A percentile compares a stretch with the other conserved stretches of the same genome.
Conservation (phyloP, 2,329 filamentous ascomycete species). For the Pseudocercospora musae region DNA sequence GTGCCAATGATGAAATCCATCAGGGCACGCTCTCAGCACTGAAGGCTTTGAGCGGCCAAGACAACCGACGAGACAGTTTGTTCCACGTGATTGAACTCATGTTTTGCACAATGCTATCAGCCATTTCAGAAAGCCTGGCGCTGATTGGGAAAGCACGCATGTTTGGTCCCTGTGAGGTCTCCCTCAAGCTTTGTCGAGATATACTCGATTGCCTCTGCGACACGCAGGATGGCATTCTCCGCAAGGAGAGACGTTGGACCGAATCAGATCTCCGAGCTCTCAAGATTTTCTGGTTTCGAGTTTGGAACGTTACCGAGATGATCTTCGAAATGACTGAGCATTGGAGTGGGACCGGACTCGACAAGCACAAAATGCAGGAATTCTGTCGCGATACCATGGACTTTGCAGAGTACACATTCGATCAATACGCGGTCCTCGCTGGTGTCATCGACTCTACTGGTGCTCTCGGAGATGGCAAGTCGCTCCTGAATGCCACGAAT, state of each 20-base stretch:
- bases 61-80: slow-evolving; percentile 58
- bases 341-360: slow-evolving; percentile 71
- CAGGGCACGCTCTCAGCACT: slow-evolving; percentile 78
- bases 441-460: slow-evolving; percentile 56
- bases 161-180: slow-evolving; percentile 58
- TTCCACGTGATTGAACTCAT: slow-evolving; percentile 57
- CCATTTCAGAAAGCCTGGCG: slow-evolving; percentile 55
- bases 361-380: slow-evolving; percentile 78
- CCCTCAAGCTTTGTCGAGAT: slow-evolving; percentile 61
- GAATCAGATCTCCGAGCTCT: slow-evolving; percentile 62
- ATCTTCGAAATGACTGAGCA: slow-evolving; percentile 79
- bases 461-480: slow-evolving; percentile 39
- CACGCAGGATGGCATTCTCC: slow-evolving; percentile 60
- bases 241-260: slow-evolving; percentile 54
- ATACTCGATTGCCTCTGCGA: slow-evolving; percentile 63
- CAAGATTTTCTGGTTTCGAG: slow-evolving; percentile 74
- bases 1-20: slow-evolving; percentile 73
- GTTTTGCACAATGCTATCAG: slow-evolving; percentile 55
- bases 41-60: slow-evolving; percentile 74
- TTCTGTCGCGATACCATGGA: slow-evolving; percentile 96
- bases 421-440: slow-evolving; percentile 79
- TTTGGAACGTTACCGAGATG: slow-evolving; percentile 77
- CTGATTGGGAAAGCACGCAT: slow-evolving; percentile 55
- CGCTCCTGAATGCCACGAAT: slow-evolving; percentile 63
- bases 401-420: slow-evolving; percentile 79